These are phyloP conservation scores for Tetrastigma voinierianum DNA, from an alignment of 164 flowering plant species.

Conservation along the genomic window DNA sequence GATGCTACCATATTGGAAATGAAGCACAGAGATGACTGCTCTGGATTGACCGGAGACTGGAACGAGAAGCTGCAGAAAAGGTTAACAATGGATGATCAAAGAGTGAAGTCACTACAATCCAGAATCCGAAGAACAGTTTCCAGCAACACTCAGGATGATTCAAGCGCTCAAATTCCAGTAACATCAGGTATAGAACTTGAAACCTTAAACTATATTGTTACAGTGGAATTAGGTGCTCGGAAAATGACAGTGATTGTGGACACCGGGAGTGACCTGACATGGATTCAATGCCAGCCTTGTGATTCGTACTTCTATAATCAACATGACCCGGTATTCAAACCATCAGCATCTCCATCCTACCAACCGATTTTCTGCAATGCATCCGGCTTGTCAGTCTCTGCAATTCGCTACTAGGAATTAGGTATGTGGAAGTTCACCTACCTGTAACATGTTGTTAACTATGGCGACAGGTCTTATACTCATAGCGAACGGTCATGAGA, in stretches of 20 bases:
- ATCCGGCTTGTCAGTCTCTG: conserved; percentile 55
- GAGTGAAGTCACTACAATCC: conserved; percentile 50
- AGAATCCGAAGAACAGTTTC: conserved; percentile 27
- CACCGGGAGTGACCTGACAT: conserved; percentile 86
- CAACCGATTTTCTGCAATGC: conserved; percentile 54
- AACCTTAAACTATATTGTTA: conserved; percentile 71
- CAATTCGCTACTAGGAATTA: conserved; percentile 45
- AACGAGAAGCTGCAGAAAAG: conserved; percentile 35
- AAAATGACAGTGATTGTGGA: conserved; percentile 70
- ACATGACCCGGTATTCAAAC: conserved; percentile 67
- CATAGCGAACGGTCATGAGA: conserved; percentile 59
- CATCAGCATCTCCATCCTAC: conserved; percentile 57
- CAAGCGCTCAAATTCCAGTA: conserved; percentile 51
- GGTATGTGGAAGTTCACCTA: conserved; percentile 33
- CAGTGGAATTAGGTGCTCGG: conserved; percentile 51
- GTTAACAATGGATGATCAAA: conserved; percentile 38
- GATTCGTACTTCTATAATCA: conserved; percentile 62
- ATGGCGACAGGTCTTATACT: conserved; percentile 84
- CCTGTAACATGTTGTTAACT: conserved; percentile 54
- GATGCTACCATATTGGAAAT: conserved; percentile 62
- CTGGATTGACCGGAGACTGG: conserved; percentile 30
- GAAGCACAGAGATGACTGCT: conserved; percentile 52
- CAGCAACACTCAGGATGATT: conserved; percentile 3
- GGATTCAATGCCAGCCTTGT: conserved; percentile 93
- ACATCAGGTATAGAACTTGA: conserved; percentile 56